These are phyloP conservation scores for Aspergillus bertholletiae DNA, from an alignment of 495 filamentous ascomycete genomes.

Conservation along the genomic window DNA sequence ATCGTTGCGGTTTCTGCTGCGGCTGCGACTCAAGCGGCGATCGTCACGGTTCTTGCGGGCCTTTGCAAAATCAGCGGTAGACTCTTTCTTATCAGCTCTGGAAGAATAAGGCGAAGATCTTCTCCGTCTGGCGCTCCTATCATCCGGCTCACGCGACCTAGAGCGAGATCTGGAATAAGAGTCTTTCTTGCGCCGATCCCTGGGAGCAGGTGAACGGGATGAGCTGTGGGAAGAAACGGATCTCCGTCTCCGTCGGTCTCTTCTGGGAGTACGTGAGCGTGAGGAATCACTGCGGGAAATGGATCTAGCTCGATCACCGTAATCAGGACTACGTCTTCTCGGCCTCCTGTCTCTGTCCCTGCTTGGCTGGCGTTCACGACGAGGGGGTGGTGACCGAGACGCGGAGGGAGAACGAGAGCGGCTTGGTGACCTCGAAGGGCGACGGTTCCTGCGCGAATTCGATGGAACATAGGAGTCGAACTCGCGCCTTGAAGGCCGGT, in stretches of 20 bases:
- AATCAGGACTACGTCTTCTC: conserved; percentile 39
- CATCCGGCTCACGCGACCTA: conserved; percentile 33
- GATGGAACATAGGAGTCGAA: conserved; percentile 57
- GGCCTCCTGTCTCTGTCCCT: conserved; percentile 32
- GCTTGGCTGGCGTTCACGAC: conserved; percentile 23
- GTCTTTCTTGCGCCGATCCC: conserved; percentile 28
- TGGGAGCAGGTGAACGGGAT: conserved; percentile 32
- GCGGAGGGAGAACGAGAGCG: conserved; percentile 35
- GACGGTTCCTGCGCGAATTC: conserved; percentile 32
- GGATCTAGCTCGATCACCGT: conserved; percentile 53
- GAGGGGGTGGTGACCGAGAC: conserved; percentile 38
- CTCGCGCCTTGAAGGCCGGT: conserved; percentile 48
- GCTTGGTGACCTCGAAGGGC: conserved; percentile 30
- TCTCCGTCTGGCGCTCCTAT: conserved; percentile 26
- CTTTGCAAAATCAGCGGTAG: conserved; percentile 50
- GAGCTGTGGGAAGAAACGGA: conserved; percentile 46
- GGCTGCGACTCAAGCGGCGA: conserved; percentile 41
- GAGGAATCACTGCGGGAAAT: conserved; percentile 46
- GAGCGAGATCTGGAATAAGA: conserved; percentile 41
- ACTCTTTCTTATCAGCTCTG: conserved; percentile 36
- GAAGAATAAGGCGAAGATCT: conserved; percentile 41
- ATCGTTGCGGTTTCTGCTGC: conserved; percentile 27
- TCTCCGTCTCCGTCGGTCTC: conserved; percentile 41
- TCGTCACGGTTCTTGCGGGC: conserved; percentile 33
- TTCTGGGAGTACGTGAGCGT: conserved; percentile 62